Evolutionary conservation across 805 yeast genomes (phyloP).

Genomic region (Saccharomycopsis fermentans): DNA sequence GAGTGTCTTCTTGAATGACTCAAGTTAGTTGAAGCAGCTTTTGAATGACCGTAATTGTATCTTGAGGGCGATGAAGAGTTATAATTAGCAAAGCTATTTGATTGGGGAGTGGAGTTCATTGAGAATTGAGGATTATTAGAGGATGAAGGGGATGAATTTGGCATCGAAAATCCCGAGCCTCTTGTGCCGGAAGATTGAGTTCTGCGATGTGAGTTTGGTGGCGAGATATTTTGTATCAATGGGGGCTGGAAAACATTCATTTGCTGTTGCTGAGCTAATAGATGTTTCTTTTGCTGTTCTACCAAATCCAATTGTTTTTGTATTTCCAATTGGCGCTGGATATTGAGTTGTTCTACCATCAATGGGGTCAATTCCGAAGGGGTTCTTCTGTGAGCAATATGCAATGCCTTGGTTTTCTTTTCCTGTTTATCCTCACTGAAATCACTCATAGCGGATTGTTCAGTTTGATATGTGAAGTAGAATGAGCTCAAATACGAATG

Average conservation of each 20-base stretch:
- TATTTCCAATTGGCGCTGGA: slow-evolving; percentile 37
- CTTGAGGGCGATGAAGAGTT: slow-evolving; percentile 12
- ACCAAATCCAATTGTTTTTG: slow-evolving; percentile 90
- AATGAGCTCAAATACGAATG: background rate
- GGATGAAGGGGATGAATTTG: slow-evolving; percentile 21
- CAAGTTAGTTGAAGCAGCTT: slow-evolving; percentile 22
- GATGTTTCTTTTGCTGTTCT: slow-evolving; percentile 86
- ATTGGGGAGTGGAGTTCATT: background rate
- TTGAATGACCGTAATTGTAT: slow-evolving; percentile 15
- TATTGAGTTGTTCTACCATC: slow-evolving; percentile 79
- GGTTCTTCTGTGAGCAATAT: slow-evolving; percentile 93
- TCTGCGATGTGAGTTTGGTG: slow-evolving; percentile 33
- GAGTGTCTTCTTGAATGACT: slow-evolving; percentile 93
- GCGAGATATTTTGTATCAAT: slow-evolving; percentile 26
- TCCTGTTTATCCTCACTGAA: slow-evolving; percentile 8
- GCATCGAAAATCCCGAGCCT: slow-evolving; percentile 24
- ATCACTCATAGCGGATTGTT: background rate
- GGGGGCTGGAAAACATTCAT: slow-evolving; percentile 20
- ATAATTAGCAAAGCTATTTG: background rate
- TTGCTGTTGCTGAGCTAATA: slow-evolving; percentile 50
- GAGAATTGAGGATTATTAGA: background rate
- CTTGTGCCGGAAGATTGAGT: slow-evolving; percentile 35
- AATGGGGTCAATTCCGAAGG: slow-evolving; percentile 91
- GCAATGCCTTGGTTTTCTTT: slow-evolving; percentile 51
- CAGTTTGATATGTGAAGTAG: background rate